Percentiles rank a stretch among this genome's conserved stretches.
Conservation (phyloP, 1,139 yeast species). For the Saccharomyces hybrid region DNA sequence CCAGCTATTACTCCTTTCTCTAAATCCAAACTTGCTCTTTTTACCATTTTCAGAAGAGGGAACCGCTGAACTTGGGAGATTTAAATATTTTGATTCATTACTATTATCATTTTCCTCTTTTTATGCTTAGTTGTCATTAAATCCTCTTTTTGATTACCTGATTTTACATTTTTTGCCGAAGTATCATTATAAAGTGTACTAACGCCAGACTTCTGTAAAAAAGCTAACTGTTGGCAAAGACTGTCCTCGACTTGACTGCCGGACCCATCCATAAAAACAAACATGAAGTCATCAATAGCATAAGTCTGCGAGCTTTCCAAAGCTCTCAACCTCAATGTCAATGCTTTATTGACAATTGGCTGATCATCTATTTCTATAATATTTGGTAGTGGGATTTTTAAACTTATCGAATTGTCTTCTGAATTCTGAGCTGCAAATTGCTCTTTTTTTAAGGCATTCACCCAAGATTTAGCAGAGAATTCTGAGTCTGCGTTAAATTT, state of each 20-base stretch:
- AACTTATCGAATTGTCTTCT: constrained; percentile 61
- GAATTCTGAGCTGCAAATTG: constrained; percentile 63
- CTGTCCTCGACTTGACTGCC: constrained; percentile 29
- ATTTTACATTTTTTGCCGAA: constrained; percentile 12
- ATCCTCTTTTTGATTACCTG: constrained; percentile 8
- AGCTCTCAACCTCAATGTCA: constrained; percentile 41
- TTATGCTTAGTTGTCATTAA: background rate
- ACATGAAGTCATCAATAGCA: constrained; percentile 58
- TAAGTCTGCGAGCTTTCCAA: constrained; percentile 44
- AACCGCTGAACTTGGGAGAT: background rate
- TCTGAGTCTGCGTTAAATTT: constrained; percentile 66
- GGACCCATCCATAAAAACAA: constrained; percentile 51
- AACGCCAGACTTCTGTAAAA: constrained; percentile 11
- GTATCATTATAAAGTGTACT: constrained; percentile 5
- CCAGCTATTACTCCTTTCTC: constrained; percentile 4
- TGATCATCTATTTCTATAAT: constrained; percentile 55
- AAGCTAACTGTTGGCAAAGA: constrained; percentile 13
- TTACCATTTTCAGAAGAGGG: background rate
- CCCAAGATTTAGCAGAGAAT: constrained; percentile 75
- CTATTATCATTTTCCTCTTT: constrained; percentile 1
- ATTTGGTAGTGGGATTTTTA: constrained; percentile 67
- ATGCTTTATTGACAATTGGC: constrained; percentile 43
- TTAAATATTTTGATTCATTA: background rate
- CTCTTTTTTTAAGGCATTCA: constrained; percentile 61
- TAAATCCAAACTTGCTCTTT: background rate